A percentile compares a stretch with the other conserved stretches of the same genome.
Conservation (phyloP, 129 eudicot species). For the Ambrosia artemisiifolia region DNA sequence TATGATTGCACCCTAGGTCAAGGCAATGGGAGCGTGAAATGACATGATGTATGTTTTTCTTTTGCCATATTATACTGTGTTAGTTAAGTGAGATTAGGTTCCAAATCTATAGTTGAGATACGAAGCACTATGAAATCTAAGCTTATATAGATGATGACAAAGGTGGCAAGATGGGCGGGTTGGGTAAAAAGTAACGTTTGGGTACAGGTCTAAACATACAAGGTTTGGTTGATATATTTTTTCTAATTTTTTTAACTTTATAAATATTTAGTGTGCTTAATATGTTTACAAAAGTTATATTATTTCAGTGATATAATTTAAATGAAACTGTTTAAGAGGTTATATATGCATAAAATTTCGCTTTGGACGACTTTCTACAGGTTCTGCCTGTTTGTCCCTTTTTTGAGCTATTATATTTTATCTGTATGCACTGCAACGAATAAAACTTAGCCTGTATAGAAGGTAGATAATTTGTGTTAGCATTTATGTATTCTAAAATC, state of each 20-base stretch:
- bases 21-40: conserved; percentile 21
- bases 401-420: neutral
- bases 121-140: neutral
- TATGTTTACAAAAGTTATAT: neutral
- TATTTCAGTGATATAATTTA: neutral
- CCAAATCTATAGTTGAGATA: conserved; percentile 5
- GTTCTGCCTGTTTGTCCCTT: neutral
- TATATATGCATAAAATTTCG: neutral
- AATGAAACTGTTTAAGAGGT: neutral
- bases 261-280: neutral
- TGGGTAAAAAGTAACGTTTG: neutral
- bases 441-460: neutral
- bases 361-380: neutral
- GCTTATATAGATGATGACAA: neutral
- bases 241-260: neutral
- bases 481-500: neutral
- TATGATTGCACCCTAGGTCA: conserved; percentile 35
- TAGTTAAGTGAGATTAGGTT: conserved; percentile 14
- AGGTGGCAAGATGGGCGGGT: neutral
- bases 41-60: conserved; percentile 19
- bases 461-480: neutral
- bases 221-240: neutral
- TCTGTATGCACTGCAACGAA: neutral
- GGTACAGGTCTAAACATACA: neutral
- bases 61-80: conserved; percentile 8